Conservation (phyloP, 1,284 basidiomycete genomes). For the Puccinia horiana region DNA sequence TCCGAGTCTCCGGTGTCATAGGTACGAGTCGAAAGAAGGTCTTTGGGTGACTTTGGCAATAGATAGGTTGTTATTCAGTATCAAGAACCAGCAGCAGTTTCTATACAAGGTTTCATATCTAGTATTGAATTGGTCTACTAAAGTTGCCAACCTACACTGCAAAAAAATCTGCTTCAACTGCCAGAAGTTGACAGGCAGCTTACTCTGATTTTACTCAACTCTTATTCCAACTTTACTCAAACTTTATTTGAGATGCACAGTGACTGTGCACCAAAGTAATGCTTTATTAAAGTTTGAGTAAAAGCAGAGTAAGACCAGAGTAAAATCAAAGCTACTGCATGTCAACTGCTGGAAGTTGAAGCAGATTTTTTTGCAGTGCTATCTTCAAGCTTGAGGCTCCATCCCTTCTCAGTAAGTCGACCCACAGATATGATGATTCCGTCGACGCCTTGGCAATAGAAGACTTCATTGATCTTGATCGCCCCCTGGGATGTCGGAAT, state of each 20-base stretch:
- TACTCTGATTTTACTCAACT: too few relatives aligned
- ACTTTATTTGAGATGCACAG: too few relatives aligned
- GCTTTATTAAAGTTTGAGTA: too few relatives aligned
- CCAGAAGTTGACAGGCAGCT: too few relatives aligned
- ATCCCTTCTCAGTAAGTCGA: not conserved
- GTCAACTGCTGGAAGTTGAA: too few relatives aligned
- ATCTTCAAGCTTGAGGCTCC: not conserved
- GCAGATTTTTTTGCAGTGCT: too few relatives aligned
- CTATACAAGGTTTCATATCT: not conserved
- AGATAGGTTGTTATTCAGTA: not conserved
- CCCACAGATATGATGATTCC: slow-evolving; percentile 1
- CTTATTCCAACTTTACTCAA: too few relatives aligned
- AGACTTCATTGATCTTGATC: not conserved
- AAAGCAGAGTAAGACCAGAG: too few relatives aligned
- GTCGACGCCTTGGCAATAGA: not conserved
- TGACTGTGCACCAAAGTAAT: too few relatives aligned
- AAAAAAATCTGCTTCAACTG: too few relatives aligned
- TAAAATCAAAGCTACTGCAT: too few relatives aligned
- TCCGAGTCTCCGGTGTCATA: slow-evolving; percentile 4
- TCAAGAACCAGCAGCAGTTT: slow-evolving; percentile 12
- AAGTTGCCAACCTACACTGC: too few relatives aligned
- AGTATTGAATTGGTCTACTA: not conserved
- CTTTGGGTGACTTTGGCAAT: not conserved
- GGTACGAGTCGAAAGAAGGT: not conserved
- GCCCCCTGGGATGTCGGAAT: not conserved